Percentiles rank a stretch among this genome's conserved stretches.
Conservation (phyloP, 495 filamentous ascomycete species). For the Aspergillus cavernicola region DNA sequence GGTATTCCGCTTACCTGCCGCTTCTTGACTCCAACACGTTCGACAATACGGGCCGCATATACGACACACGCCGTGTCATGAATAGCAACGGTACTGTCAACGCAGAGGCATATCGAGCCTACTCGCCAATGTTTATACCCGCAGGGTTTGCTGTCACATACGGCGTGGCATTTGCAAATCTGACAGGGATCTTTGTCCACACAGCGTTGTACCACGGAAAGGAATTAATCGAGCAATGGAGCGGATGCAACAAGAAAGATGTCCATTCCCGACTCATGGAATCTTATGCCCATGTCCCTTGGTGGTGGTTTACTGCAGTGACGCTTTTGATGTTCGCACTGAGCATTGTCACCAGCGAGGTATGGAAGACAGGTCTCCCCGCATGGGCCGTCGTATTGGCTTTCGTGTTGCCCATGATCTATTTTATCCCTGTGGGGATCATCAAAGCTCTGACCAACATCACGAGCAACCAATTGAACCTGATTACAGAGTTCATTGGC, state of each 20-base stretch:
- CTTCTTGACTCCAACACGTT: slow-evolving; percentile 46
- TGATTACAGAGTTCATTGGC: slow-evolving; percentile 68
- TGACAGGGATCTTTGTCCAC: slow-evolving; percentile 62
- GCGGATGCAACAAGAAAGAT: slow-evolving; percentile 55
- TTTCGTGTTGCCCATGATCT: slow-evolving; percentile 41
- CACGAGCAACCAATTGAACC: slow-evolving; percentile 61
- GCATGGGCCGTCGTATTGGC: slow-evolving; percentile 68
- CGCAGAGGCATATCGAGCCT: slow-evolving; percentile 35
- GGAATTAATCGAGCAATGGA: slow-evolving; percentile 59
- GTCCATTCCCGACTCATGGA: slow-evolving; percentile 41
- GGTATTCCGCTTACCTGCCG: slow-evolving; percentile 54
- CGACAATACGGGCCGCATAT: slow-evolving; percentile 40
- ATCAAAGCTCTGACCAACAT: slow-evolving; percentile 66
- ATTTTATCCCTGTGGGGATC: slow-evolving; percentile 45
- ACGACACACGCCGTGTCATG: slow-evolving; percentile 45
- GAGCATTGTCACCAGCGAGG: slow-evolving; percentile 60
- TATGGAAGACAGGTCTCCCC: slow-evolving; percentile 61
- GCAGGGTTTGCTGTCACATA: slow-evolving; percentile 53
- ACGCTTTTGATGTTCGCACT: slow-evolving; percentile 52
- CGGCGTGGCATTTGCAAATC: slow-evolving; percentile 67
- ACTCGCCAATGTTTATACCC: slow-evolving; percentile 48
- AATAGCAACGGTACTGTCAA: slow-evolving; percentile 37
- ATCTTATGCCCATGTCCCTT: slow-evolving; percentile 34
- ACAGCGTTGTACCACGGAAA: slow-evolving; percentile 62
- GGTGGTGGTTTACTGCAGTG: slow-evolving; percentile 42